Evolutionary conservation across 1,139 yeast genomes (phyloP), one percentile per base, ranked within the genome.

Genomic region (Blastobotrys serpentis): DNA sequence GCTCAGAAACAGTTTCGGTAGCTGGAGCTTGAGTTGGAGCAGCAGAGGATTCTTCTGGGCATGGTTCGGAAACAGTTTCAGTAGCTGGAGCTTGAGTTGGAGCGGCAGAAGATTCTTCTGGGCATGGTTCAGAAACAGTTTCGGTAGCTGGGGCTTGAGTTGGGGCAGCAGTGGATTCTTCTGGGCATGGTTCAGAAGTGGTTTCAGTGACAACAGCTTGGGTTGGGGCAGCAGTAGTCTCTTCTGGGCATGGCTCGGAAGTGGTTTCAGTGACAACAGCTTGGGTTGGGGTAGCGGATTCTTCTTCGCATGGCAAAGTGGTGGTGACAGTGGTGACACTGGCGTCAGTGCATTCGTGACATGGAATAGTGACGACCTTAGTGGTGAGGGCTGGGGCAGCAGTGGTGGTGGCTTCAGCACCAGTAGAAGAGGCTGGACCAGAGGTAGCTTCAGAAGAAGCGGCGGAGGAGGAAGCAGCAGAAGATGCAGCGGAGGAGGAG

Each of bases 191-290:
- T 32, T 38, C 32, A n/a, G 32, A 38, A 21, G 8, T 13, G 21
- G 44, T 41, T 23, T 30, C 44, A 21, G 44, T 41, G 16, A 14
- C 37, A 2, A 19, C 21, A 19, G 26, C 44, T 14, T 36, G n/a
- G 25, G 40, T 36, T 36, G 37, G 37, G 13, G 32, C 13, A 11
- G 32, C 32, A 29, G 32, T 7, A 14, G 32, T 7, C 11, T 33
- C 37, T 17, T 33, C 37, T 30, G 38, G 38, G 25, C 40, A 36
- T 36, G 40, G 40, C 13, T 17, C 16, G n/a, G 22, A 17, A 36
- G 25, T 18, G 40, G 40, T 36, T 18, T 36, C 16, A 19, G 40
- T 36, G n/a, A 36, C 40, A 7, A 19, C 25, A n/a, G 17, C 37
- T 4, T 18, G 16, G 14, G 40, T 36, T 36, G 37, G 37, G 32